Conservation (phyloP, 768 basidiomycete species). For the Lyophyllum shimeji region DNA sequence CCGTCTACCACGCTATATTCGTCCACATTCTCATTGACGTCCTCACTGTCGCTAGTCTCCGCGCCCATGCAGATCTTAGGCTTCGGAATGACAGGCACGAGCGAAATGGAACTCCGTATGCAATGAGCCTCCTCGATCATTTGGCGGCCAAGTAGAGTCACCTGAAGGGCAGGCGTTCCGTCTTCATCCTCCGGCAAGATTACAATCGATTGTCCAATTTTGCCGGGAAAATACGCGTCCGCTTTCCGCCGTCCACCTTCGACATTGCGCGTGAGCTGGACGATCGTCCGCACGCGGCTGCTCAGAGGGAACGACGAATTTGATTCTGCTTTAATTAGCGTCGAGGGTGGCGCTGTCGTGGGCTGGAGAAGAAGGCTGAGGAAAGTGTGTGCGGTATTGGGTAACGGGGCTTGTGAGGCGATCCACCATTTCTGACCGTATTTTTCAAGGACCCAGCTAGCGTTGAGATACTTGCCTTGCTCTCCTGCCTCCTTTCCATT, state of each 20-base stretch:
- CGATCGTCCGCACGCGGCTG: slow-evolving; percentile 67
- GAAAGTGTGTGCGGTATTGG: slow-evolving; percentile 69
- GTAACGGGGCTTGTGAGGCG: slow-evolving; percentile 80
- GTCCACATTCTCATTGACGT: slow-evolving; percentile 11
- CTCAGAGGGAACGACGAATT: slow-evolving; percentile 17
- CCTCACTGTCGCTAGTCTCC: background rate
- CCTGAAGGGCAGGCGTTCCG: slow-evolving; percentile 45
- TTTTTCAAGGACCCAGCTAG: slow-evolving; percentile 80
- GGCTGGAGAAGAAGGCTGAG: slow-evolving; percentile 66
- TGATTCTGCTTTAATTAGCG: slow-evolving; percentile 8
- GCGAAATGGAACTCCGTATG: slow-evolving; percentile 57
- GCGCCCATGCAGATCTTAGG: too few species aligned
- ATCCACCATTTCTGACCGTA: slow-evolving; percentile 81
- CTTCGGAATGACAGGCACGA: slow-evolving; percentile 35
- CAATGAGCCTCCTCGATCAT: slow-evolving; percentile 58
- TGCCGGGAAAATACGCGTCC: slow-evolving; percentile 70
- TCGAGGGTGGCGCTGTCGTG: slow-evolving; percentile 31
- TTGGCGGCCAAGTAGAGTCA: slow-evolving; percentile 52
- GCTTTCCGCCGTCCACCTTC: slow-evolving; percentile 75
- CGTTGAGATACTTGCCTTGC: slow-evolving; percentile 70
- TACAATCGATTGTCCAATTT: slow-evolving; percentile 51
- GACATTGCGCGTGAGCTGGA: slow-evolving; percentile 76
- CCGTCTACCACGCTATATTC: slow-evolving; percentile 15
- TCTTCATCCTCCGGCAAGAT: slow-evolving; percentile 45
- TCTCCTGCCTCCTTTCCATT: slow-evolving; percentile 15